phyloP scores from a whole-genome alignment of 2,329 filamentous ascomycete genomes.

The Colletotrichum abscissum region DNA sequence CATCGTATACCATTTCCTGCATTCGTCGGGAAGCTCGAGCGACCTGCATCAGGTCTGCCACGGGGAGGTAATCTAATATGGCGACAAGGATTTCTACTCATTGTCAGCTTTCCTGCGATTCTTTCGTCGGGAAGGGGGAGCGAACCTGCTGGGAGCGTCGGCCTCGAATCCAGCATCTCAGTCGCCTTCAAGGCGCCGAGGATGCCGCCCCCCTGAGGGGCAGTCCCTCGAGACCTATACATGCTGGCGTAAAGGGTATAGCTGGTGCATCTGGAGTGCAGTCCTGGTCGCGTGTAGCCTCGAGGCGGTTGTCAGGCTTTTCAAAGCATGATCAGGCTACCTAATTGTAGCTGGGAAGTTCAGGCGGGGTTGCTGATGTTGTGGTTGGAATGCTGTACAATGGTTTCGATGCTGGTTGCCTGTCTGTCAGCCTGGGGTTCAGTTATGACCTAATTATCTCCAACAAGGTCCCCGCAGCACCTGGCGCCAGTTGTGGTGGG shows the following conservation, averaged over 20 bases:
- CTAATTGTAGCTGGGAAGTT: neutral
- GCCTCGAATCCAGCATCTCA: constrained; percentile 82
- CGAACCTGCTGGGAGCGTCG: constrained; percentile 84
- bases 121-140: neutral
- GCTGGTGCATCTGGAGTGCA: constrained; percentile 22
- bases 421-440: constrained; percentile 19
- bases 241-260: constrained; percentile 43
- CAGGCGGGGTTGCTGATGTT: constrained; percentile 23
- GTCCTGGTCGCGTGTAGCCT: constrained; percentile 8
- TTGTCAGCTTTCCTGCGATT: constrained; percentile 13
- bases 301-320: neutral
- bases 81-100: constrained; percentile 82
- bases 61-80: constrained; percentile 89
- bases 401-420: constrained; percentile 4
- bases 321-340: constrained; percentile 20
- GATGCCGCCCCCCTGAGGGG: constrained; percentile 63
- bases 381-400: constrained; percentile 25
- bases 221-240: constrained; percentile 56
- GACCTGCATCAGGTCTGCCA: constrained; percentile 86
- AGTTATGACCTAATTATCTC: constrained; percentile 13
- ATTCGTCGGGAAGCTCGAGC: constrained; percentile 87
- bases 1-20: constrained; percentile 99
- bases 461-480: constrained; percentile 25
- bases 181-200: constrained; percentile 83
- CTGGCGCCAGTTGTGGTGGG: constrained; percentile 25